A percentile compares a stretch with the other conserved stretches of the same genome.
Conservation (phyloP, 2,329 filamentous ascomycete genomes). For the Albifimbria verrucaria region DNA sequence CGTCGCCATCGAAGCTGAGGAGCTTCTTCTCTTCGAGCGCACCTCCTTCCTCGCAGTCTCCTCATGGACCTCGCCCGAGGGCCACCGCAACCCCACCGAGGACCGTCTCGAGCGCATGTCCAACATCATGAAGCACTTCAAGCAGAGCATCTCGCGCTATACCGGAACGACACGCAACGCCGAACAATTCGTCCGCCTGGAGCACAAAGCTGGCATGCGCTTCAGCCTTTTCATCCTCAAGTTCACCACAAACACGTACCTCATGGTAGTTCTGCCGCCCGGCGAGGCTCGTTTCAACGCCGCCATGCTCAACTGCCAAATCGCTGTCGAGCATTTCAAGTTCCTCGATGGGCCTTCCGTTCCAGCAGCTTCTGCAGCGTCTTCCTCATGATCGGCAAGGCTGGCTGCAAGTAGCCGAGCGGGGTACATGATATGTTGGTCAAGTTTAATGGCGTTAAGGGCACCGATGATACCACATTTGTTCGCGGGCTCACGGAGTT, state of each 20-base stretch:
- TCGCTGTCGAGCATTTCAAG: constrained; percentile 79
- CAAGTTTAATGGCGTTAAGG: neutral
- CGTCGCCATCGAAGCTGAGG: constrained; percentile 83
- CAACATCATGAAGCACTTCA: constrained; percentile 98
- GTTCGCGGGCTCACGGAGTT: no score
- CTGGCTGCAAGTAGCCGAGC: no score
- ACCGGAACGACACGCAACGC: constrained; percentile 77
- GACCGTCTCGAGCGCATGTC: constrained; percentile 92
- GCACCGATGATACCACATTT: neutral
- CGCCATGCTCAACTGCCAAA: constrained; percentile 84
- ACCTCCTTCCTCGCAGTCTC: constrained; percentile 97
- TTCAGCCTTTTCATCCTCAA: constrained; percentile 96
- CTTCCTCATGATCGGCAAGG: neutral
- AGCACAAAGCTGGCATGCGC: constrained; percentile 69
- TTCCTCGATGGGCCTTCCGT: constrained; percentile 52
- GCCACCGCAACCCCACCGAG: constrained; percentile 77
- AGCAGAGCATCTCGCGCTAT: constrained; percentile 75
- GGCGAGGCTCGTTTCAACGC: constrained; percentile 90
- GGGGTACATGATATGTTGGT: neutral
- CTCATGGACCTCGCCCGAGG: constrained; percentile 74
- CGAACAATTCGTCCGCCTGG: constrained; percentile 77
- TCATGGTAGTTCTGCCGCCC: constrained; percentile 86
- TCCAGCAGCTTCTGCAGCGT: constrained; percentile 6
- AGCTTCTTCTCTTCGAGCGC: constrained; percentile 91
- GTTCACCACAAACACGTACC: constrained; percentile 96